Percentiles rank a stretch among this genome's conserved stretches.
Conservation (phyloP, 306 rosid genomes). For the Sphenostylis stenocarpa region DNA sequence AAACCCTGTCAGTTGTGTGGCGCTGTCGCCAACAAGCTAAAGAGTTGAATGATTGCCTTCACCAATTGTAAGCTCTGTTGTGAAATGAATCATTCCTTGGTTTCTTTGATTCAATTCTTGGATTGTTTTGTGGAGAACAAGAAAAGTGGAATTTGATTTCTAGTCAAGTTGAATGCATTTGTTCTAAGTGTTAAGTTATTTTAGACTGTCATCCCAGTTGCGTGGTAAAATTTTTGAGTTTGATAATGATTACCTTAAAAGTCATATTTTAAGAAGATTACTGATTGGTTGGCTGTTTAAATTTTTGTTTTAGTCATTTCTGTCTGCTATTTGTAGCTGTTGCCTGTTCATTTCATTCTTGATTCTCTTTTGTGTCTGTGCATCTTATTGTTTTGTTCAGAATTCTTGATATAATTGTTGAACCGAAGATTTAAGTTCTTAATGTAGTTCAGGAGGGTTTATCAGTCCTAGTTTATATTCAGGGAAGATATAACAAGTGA, state of each 20-base stretch:
- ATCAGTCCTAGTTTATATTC: neutral
- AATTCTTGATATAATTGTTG: neutral
- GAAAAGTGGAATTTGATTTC: neutral
- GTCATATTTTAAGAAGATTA: neutral
- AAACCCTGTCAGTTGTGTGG: conserved; percentile 86
- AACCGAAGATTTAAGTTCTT: neutral
- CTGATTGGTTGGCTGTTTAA: neutral
- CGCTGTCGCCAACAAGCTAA: conserved; percentile 75
- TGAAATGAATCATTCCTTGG: neutral
- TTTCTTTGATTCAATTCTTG: neutral
- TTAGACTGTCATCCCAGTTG: neutral
- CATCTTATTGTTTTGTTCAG: neutral
- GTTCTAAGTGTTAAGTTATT: neutral
- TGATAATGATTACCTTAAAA: neutral
- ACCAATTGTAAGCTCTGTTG: conserved; percentile 60
- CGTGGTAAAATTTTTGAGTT: neutral
- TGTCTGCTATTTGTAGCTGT: neutral
- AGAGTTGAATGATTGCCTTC: conserved; percentile 85
- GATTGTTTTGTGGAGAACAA: neutral
- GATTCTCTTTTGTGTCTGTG: neutral
- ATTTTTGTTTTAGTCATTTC: too few relatives aligned
- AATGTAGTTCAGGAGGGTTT: neutral
- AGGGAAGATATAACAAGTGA: neutral
- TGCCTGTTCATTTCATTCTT: neutral
- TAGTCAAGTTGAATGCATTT: neutral